phyloP scores from a whole-genome alignment of 257 asterid species.

The Scutellaria barbata region DNA sequence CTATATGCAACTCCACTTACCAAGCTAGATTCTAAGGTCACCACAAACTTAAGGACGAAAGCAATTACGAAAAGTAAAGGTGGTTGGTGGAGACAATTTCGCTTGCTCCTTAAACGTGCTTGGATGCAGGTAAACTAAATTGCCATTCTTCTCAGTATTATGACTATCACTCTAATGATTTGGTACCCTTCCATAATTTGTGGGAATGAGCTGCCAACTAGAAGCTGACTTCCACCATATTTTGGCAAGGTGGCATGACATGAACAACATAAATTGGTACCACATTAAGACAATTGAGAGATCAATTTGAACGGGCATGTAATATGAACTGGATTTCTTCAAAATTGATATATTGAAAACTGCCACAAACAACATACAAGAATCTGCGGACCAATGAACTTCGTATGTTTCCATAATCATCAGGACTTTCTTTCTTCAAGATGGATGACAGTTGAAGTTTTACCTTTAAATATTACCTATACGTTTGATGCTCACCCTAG shows the following conservation, averaged over 20 bases:
- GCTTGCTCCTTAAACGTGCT: slow-evolving; percentile 86
- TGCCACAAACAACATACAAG: slow-evolving; percentile 3
- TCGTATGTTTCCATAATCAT: slow-evolving; percentile 9
- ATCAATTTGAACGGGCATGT: slow-evolving; percentile 20
- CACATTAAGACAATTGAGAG: background rate
- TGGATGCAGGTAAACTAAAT: slow-evolving; percentile 85
- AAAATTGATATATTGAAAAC: background rate
- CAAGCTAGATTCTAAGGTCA: slow-evolving; percentile 40
- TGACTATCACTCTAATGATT: background rate
- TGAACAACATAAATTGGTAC: slow-evolving; percentile 18
- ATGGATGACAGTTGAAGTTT: slow-evolving; percentile 24
- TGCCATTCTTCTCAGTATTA: slow-evolving; percentile 11
- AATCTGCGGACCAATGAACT: slow-evolving; percentile 14
- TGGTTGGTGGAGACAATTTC: slow-evolving; percentile 90
- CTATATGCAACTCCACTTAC: slow-evolving; percentile 68
- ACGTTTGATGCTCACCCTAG: slow-evolving; percentile 17
- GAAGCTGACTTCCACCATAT: slow-evolving; percentile 22
- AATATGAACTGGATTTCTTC: slow-evolving; percentile 26
- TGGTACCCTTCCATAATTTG: background rate
- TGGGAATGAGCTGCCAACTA: slow-evolving; percentile 5
- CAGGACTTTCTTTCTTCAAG: slow-evolving; percentile 7
- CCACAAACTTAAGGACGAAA: slow-evolving; percentile 48
- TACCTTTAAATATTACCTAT: background rate
- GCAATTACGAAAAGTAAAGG: slow-evolving; percentile 55
- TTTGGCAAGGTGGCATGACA: slow-evolving; percentile 27